Evolutionary conservation across 1,284 basidiomycete genomes (phyloP).

Genomic region (Pseudozyma sp.): DNA sequence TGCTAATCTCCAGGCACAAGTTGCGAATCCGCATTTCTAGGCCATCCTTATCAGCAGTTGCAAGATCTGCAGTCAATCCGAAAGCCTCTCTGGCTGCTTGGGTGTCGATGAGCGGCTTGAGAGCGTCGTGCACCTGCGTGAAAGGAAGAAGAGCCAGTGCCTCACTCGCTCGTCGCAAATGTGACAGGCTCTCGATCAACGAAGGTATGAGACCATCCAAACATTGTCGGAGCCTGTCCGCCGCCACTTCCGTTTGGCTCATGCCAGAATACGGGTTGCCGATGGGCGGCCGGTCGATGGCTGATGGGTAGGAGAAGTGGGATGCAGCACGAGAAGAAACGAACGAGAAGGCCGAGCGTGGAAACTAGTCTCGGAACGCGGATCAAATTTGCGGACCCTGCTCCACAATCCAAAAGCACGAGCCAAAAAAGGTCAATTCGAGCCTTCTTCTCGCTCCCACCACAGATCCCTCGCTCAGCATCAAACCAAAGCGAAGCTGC

Average conservation of each 20-base stretch:
- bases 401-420: conserved; percentile 23
- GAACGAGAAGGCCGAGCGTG: conserved; percentile 1
- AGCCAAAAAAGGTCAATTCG: conserved; percentile 2
- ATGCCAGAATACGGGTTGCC: conserved; percentile 9
- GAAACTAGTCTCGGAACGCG: conserved; percentile 25
- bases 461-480: neutral
- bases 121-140: conserved; percentile 9
- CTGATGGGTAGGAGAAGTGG: neutral
- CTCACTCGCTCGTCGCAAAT: conserved; percentile 16
- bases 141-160: conserved; percentile 23
- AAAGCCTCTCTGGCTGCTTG: conserved; percentile 16
- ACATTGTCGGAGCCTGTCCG: conserved; percentile 19
- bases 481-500: neutral
- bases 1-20: conserved; percentile 44
- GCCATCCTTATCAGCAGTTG: conserved; percentile 18
- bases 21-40: conserved; percentile 30
- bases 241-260: conserved; percentile 25
- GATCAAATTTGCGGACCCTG: conserved; percentile 22
- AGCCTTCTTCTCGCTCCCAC: conserved; percentile 3
- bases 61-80: conserved; percentile 4
- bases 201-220: conserved; percentile 25
- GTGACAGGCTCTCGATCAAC: conserved; percentile 22
- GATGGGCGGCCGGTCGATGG: neutral
- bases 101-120: conserved; percentile 16
- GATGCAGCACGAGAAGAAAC: conserved; percentile 4